Percentiles rank a stretch among this genome's conserved stretches.
These are phyloP conservation scores for Auriscalpium microsporum DNA, from an alignment of 768 basidiomycete species.

Conservation along the genomic window DNA sequence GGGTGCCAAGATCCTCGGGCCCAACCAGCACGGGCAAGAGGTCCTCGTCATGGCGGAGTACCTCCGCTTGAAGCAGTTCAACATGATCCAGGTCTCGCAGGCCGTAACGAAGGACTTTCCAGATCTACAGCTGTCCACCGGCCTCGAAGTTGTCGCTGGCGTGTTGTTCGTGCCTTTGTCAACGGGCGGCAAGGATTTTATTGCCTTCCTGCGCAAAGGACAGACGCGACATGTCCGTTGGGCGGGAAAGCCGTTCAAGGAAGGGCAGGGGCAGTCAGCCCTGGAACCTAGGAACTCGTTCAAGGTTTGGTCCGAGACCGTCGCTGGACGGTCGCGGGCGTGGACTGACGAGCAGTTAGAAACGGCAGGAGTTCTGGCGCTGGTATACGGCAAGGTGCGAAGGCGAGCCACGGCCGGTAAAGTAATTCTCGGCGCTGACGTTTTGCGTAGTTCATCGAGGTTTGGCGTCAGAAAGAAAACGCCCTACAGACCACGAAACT, in stretches of 20 bases:
- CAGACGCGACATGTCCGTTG: constrained; percentile 64
- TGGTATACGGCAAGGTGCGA: constrained; percentile 69
- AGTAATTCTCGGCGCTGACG: no score
- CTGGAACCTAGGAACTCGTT: constrained; percentile 77
- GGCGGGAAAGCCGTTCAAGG: constrained; percentile 68
- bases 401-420: neutral
- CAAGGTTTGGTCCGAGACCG: constrained; percentile 69
- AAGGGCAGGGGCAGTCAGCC: constrained; percentile 26
- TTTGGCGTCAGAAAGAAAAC: constrained; percentile 76
- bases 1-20: constrained; percentile 62
- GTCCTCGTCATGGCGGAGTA: constrained; percentile 76
- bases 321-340: constrained; percentile 54
- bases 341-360: constrained; percentile 84
- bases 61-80: constrained; percentile 62
- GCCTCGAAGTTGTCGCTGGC: constrained; percentile 6
- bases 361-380: constrained; percentile 68
- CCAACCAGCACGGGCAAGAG: constrained; percentile 67
- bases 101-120: constrained; percentile 62
- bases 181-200: constrained; percentile 66
- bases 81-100: constrained; percentile 61
- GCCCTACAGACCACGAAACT: constrained; percentile 64
- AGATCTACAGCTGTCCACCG: constrained; percentile 50
- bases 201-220: constrained; percentile 71
- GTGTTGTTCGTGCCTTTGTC: constrained; percentile 62
- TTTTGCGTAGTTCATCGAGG: constrained; percentile 62